These are phyloP conservation scores for Tolypocladium cylindrosporum DNA, from an alignment of 2,329 filamentous ascomycete genomes.

Conservation along the genomic window DNA sequence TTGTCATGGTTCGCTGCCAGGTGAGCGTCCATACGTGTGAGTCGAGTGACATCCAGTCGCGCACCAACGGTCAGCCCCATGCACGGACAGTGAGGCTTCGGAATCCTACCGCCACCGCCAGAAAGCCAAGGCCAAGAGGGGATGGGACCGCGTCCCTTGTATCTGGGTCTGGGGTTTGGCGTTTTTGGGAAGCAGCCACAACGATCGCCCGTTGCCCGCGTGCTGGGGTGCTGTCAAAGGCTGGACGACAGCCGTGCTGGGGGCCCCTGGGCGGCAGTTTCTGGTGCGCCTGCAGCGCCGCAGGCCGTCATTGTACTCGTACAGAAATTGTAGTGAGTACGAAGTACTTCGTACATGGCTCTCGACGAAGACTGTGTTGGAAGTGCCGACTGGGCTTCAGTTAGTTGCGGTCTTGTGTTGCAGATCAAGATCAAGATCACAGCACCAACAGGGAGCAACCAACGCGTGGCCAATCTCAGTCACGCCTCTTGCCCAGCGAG, in stretches of 20 bases:
- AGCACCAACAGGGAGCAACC: not conserved
- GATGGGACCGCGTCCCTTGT: not conserved
- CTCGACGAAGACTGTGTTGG: not conserved
- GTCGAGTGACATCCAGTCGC: constrained; percentile 2
- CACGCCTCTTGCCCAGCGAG: not conserved
- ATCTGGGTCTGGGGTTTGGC: constrained; percentile 3
- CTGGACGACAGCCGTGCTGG: not conserved
- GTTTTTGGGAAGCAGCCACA: not conserved
- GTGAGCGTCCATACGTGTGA: not conserved
- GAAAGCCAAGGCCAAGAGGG: constrained; percentile 6
- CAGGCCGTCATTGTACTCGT: not conserved
- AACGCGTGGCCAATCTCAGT: not conserved
- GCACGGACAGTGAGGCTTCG: constrained; percentile 8
- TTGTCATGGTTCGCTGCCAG: not conserved
- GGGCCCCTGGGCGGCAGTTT: not conserved
- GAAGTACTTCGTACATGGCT: too few relatives aligned
- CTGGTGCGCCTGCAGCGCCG: not conserved
- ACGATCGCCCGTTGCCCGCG: not conserved
- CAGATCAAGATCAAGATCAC: not conserved
- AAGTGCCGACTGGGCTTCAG: not conserved
- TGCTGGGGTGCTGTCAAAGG: not conserved
- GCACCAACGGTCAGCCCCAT: constrained; percentile 10
- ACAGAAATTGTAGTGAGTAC: not conserved
- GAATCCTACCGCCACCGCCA: constrained; percentile 7
- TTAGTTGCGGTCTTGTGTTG: not conserved